Evolutionary conservation across 371 early-diverging fungal species (phyloP), one percentile per base, ranked within the genome.

Genomic region (Mortierella sp.): DNA sequence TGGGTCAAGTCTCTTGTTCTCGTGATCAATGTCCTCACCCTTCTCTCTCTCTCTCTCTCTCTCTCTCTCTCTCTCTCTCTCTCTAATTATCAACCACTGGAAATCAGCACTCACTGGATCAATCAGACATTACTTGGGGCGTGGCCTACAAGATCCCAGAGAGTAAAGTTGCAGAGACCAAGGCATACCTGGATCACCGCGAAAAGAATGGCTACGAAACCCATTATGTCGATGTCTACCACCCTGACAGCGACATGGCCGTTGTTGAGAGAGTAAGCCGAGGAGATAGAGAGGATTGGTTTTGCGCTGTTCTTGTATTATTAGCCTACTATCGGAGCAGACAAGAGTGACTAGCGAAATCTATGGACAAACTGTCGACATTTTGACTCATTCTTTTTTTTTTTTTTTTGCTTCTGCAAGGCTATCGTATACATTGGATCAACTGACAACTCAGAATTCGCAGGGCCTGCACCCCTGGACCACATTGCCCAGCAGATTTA

Each of bases 161-260:
- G 28, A 85, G 85, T 28, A 83, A 91, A 53, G 90, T 90, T 19
- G 87, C 84, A 52, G 80, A 82, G 25, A 94, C 95, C 19, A 79
- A 84, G 26, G 85, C 83, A n/a, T 93, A 95, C 60, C 80, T 97
- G 60, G 96, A 96, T 65, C 88, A 89, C 79, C 85, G 98, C 52
- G 98, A 98, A 84, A 97, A 96, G 89, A 91, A 92, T 70, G 95
- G 95, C 14, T 95, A 95, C 64, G 86, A 92, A 0, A 87, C 88
- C 0, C 93, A 92, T 48, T 84, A 84, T 12, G 87, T 93, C 6
- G 89, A 93, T 60, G 86, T 95, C 14, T 94, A 83, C 74, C 85
- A 87, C 16, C 80, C 83, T 16, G 74, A 81, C 37, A 83, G 74
- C 43, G 70, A 77, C 14, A 81, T 64, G 7, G 87, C 87, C 4